A percentile compares a stretch with the other conserved stretches of the same genome.
Evolutionary conservation across 2,329 filamentous ascomycete genomes (phyloP).

Genomic region (Epichloe sibirici): DNA sequence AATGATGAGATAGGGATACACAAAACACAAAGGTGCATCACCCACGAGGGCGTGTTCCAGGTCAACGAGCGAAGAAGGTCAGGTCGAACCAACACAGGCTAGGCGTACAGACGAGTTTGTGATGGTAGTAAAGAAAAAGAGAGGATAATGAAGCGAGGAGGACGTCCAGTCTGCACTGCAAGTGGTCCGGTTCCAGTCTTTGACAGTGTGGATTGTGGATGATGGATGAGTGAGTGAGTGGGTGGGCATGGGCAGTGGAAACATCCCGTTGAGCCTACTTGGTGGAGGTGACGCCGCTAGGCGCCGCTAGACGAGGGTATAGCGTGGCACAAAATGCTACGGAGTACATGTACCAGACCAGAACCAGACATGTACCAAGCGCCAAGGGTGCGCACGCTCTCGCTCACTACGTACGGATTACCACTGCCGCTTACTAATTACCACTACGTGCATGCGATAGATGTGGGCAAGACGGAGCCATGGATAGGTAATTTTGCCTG

Average conservation of each 20-base stretch:
- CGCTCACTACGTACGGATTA: no score
- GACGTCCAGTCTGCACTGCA: background rate
- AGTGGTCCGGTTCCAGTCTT: background rate
- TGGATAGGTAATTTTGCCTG: background rate
- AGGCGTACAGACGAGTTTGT: background rate
- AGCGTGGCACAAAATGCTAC: slow-evolving; percentile 7
- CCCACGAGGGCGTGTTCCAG: background rate
- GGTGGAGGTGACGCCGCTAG: background rate
- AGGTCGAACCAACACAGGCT: background rate
- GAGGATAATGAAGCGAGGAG: background rate
- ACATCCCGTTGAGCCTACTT: background rate
- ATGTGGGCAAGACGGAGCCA: background rate
- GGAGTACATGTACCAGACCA: background rate
- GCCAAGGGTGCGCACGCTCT: background rate
- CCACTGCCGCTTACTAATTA: no score
- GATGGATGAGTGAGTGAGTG: no score
- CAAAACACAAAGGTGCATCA: background rate
- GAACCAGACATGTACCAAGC: background rate
- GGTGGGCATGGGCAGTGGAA: background rate
- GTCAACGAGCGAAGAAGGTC: background rate
- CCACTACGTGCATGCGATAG: background rate
- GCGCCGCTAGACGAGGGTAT: slow-evolving; percentile 4
- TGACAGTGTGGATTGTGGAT: background rate
- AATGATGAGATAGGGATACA: background rate
- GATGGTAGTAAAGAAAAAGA: background rate